phyloP scores from a whole-genome alignment of 768 basidiomycete species.

The Multifurca ochricompacta region DNA sequence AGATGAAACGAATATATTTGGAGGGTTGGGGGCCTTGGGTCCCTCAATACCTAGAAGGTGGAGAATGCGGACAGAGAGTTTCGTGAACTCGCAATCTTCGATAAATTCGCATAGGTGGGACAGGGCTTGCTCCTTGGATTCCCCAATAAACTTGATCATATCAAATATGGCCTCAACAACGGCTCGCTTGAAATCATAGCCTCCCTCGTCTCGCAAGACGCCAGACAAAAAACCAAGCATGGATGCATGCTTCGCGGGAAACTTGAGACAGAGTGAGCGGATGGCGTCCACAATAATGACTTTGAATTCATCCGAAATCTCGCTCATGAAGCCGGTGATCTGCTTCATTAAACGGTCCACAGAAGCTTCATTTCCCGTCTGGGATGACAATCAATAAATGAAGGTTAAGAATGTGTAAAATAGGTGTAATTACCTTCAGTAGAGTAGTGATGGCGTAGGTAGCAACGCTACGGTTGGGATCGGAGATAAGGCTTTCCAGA shows the following conservation, averaged over 20 bases:
- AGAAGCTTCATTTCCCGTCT: conserved; percentile 98
- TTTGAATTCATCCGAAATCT: conserved; percentile 99
- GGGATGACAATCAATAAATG: conserved; percentile 16
- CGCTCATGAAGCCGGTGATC: conserved; percentile 97
- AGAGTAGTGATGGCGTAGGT: conserved; percentile 98
- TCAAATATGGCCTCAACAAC: conserved; percentile 99
- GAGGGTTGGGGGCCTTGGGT: conserved; percentile 91
- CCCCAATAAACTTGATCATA: conserved; percentile 97
- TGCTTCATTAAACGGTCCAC: conserved; percentile 99
- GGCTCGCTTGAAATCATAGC: conserved; percentile 98
- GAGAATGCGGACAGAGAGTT: conserved; percentile 93
- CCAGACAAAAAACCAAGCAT: conserved; percentile 98
- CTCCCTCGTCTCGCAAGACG: conserved; percentile 95
- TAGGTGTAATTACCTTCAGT: conserved; percentile 59
- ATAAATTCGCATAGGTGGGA: conserved; percentile 99
- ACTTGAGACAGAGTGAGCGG: conserved; percentile 96
- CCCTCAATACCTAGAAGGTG: conserved; percentile 95
- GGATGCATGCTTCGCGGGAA: conserved; percentile 91
- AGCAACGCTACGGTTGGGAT: conserved; percentile 91
- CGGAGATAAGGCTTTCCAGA: conserved; percentile 92
- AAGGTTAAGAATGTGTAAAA: not conserved
- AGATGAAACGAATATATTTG: conserved; percentile 99
- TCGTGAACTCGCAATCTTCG: conserved; percentile 99
- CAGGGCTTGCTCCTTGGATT: conserved; percentile 94
- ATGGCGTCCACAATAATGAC: conserved; percentile 99